phyloP scores from a whole-genome alignment of 2,329 filamentous ascomycete genomes.

The Claviceps purpurea region DNA sequence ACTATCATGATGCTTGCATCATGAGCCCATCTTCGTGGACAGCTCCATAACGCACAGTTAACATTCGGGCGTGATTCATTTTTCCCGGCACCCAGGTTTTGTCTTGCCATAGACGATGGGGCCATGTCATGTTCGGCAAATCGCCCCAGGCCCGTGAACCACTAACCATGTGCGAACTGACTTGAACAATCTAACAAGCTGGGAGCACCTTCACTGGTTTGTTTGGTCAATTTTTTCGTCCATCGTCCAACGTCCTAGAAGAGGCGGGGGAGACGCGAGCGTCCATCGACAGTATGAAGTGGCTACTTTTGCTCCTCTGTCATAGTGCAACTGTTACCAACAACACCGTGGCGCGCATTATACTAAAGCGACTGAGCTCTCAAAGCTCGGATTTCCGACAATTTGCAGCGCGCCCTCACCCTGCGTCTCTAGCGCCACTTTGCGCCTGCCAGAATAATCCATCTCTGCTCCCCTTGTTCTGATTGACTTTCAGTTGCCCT shows the following conservation, averaged over 20 bases:
- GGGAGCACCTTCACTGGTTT: neutral
- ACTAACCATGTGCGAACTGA: neutral
- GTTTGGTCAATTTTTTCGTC: neutral
- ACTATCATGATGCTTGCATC: neutral
- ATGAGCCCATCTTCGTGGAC: neutral
- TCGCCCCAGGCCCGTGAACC: neutral
- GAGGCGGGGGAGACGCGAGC: too few relatives aligned
- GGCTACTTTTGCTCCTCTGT: neutral
- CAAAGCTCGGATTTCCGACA: neutral
- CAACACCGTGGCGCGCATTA: neutral
- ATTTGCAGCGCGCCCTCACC: neutral
- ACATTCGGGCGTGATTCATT: neutral
- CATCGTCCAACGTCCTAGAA: too few relatives aligned
- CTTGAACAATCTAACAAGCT: neutral
- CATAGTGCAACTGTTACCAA: neutral
- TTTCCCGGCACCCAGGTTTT: neutral
- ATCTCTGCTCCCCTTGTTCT: neutral
- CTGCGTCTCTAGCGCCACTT: neutral
- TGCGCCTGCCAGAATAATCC: neutral
- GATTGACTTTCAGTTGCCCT: neutral
- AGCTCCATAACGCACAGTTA: neutral
- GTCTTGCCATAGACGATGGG: neutral
- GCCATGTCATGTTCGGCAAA: neutral
- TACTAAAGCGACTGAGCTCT: neutral
- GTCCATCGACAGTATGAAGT: neutral